A percentile compares a stretch with the other conserved stretches of the same genome.
Conservation (phyloP, 768 basidiomycete genomes). For the Gautieria morchelliformis region DNA sequence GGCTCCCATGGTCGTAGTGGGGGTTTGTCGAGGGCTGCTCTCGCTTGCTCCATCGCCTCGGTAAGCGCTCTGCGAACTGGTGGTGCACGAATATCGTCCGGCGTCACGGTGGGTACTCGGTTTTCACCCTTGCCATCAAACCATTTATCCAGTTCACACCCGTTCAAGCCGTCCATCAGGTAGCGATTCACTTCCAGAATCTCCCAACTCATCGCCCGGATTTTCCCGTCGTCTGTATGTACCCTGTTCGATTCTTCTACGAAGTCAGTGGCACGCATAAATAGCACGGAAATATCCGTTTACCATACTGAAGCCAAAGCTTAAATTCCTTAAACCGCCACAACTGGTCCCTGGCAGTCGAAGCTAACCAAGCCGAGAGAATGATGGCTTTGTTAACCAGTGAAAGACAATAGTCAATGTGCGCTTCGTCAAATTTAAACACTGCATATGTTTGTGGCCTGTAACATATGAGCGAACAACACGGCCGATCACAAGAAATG, state of each 20-base stretch:
- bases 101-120: conserved; percentile 36
- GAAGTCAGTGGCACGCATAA: background rate
- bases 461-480: conserved; percentile 11
- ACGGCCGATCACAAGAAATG: background rate
- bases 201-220: conserved; percentile 50
- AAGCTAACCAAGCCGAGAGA: conserved; percentile 58
- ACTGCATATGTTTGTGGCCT: conserved; percentile 46
- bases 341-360: conserved; percentile 56
- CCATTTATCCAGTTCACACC: conserved; percentile 70
- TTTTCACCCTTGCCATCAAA: conserved; percentile 37
- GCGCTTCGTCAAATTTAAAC: conserved; percentile 45
- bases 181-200: conserved; percentile 76
- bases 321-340: conserved; percentile 72
- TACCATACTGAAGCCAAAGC: conserved; percentile 67
- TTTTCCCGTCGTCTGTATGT: conserved; percentile 38
- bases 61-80: conserved; percentile 25
- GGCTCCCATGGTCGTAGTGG: conserved; percentile 40
- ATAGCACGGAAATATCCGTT: conserved; percentile 12
- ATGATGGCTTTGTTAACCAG: conserved; percentile 50
- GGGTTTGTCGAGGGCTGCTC: conserved; percentile 36
- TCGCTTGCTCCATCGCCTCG: conserved; percentile 38
- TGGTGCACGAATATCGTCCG: conserved; percentile 40
- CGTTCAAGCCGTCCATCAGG: conserved; percentile 57
- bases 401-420: conserved; percentile 43
- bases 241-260: conserved; percentile 37